Percentiles rank a stretch among this genome's conserved stretches.
These are phyloP conservation scores for Mytilinidion resinicola DNA, from an alignment of 495 filamentous ascomycete species.

Conservation along the genomic window DNA sequence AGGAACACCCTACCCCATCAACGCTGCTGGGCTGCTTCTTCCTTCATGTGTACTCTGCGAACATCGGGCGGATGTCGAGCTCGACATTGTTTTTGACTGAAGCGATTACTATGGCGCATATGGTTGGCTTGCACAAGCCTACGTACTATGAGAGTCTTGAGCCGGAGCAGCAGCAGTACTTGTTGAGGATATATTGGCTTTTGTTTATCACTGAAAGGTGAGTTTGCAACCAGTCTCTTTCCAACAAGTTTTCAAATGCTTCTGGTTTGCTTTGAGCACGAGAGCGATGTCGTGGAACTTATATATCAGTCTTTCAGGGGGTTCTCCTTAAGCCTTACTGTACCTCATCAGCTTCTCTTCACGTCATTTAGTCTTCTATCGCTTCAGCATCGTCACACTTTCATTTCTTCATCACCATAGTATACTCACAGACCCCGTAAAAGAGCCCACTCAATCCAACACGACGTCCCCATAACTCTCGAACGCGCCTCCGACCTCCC, in stretches of 20 bases:
- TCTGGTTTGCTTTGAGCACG: too few relatives aligned
- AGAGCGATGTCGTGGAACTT: too few relatives aligned
- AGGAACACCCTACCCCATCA: conserved; percentile 25
- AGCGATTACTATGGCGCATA: conserved; percentile 43
- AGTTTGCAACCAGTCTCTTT: too few relatives aligned
- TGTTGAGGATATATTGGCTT: conserved; percentile 41
- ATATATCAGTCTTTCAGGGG: too few relatives aligned
- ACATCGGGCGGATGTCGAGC: conserved; percentile 38
- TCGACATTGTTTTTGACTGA: conserved; percentile 42
- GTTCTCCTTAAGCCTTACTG: too few relatives aligned
- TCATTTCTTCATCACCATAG: too few relatives aligned
- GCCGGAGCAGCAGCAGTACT: conserved; percentile 34
- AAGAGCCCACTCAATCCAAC: conserved; percentile 41
- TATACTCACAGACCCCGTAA: background rate
- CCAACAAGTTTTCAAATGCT: too few relatives aligned
- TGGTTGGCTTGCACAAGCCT: conserved; percentile 40
- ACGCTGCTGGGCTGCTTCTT: conserved; percentile 41
- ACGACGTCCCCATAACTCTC: conserved; percentile 41
- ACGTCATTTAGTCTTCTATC: too few relatives aligned
- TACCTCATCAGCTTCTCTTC: too few relatives aligned
- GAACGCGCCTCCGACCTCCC: conserved; percentile 36
- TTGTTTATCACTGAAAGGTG: conserved; percentile 44
- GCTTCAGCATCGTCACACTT: too few relatives aligned
- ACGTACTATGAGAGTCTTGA: conserved; percentile 33
- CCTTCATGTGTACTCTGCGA: conserved; percentile 44